Conservation (phyloP, 1,139 yeast species). For the Arxiozyma slooffiae region DNA sequence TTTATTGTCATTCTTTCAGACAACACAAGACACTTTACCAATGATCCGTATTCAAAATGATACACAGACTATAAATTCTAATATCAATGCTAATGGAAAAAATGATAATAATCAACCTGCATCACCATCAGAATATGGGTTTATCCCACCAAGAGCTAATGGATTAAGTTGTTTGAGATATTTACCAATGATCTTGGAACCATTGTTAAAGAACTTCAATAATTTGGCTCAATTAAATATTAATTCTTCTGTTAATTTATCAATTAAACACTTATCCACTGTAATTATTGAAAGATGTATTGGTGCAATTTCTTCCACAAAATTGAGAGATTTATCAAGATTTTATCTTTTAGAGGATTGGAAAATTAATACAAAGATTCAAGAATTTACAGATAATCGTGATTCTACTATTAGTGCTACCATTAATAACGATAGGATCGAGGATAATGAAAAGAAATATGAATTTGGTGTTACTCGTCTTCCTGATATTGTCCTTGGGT, state of each 20-base stretch:
- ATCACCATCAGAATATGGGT: slow-evolving; percentile 37
- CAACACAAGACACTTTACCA: slow-evolving; percentile 27
- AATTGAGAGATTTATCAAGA: slow-evolving; percentile 41
- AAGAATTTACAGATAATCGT: background rate
- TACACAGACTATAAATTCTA: background rate
- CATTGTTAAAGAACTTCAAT: slow-evolving; percentile 35
- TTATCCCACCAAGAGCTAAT: slow-evolving; percentile 52
- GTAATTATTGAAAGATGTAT: slow-evolving; percentile 36
- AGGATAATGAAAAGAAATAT: background rate
- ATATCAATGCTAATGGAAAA: slow-evolving; percentile 3
- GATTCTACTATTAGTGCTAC: background rate
- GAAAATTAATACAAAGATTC: slow-evolving; percentile 25
- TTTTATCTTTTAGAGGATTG: slow-evolving; percentile 40
- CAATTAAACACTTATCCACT: slow-evolving; percentile 32
- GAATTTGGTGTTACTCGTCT: slow-evolving; percentile 41
- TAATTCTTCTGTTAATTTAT: slow-evolving; percentile 33
- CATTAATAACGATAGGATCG: background rate
- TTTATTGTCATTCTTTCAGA: slow-evolving; percentile 33
- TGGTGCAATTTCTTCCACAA: slow-evolving; percentile 41
- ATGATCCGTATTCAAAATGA: background rate
- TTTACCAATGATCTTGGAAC: slow-evolving; percentile 35
- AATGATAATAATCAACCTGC: slow-evolving; percentile 20
- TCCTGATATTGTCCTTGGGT: slow-evolving; percentile 36
- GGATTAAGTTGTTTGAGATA: slow-evolving; percentile 47
- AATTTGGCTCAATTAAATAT: slow-evolving; percentile 38